Base-by-base conservation (phyloP, 495 filamentous ascomycete genomes). In the Daldinia caldariorum region DNA sequence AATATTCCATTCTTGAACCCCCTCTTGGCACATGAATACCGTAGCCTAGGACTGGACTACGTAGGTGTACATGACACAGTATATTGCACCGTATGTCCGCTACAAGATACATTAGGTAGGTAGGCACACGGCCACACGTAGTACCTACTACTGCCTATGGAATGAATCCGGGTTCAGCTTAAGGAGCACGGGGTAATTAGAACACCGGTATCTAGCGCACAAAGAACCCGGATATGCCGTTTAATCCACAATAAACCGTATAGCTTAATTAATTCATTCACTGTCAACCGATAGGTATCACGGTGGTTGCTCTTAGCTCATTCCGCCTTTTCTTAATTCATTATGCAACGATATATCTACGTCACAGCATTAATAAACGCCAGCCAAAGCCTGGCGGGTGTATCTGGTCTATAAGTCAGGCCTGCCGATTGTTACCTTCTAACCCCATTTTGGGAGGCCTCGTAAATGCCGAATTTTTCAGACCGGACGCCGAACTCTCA, bases 401-500 rank as follows among this genome's bases (percentile, higher is more conserved):
- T 22, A 47, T 47, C 43, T 22, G 18, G 43, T 47, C 43, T 47
- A 47, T 22, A 47, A 47, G 43, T 5, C 43, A 20, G 43, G 43
- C 43, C 43, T 20, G 8, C 43, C 3, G 9, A 47, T 47, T 13
- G 18, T 0, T 47, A 4, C 43, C 43, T 47, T 47, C 43, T 22
- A 10, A 47, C 12, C 49, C 22, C 29, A 22, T 16, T 53, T 53
- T 32, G 9, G 13, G 32, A 53, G 49, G 49, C 49, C 49, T 53
- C 49, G 14, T 54, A 59, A 58, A 47, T 51, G 34, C 39, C 34
- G 20, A 59, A 32, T 20, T 47, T 47, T 31, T n/a, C 8, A 8
- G 10, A 39, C 43, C 53, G 31, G 35, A 57, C 45, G 62, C 63
- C 53, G 32, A 37, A 14, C 31, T 56, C n/a, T 12, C 16, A 35